Percentiles rank a stretch among this genome's conserved stretches.
phyloP scores from a whole-genome alignment of 2,329 filamentous ascomycete species.

The Cordyceps sp. region DNA sequence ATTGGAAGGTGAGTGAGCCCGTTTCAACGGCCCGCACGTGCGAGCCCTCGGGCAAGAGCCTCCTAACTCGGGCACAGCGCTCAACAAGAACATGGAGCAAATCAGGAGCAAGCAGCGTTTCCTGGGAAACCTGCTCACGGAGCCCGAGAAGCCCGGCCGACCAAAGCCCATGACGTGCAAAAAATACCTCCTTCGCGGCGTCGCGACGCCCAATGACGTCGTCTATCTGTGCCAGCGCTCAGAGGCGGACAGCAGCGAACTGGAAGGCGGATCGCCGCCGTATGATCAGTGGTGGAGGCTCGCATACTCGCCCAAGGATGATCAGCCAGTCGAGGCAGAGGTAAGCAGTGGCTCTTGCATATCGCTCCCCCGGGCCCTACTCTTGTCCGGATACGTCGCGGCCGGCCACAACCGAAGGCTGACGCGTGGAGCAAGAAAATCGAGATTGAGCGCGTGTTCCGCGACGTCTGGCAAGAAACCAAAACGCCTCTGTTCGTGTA shows the following conservation, averaged over 20 bases:
- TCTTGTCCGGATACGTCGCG: no score
- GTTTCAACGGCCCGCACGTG: not conserved
- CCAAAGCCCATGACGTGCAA: constrained; percentile 22
- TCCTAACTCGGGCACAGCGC: constrained; percentile 6
- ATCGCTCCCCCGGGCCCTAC: no score
- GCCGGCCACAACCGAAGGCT: not conserved
- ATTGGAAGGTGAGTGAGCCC: constrained; percentile 16
- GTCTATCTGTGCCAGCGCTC: constrained; percentile 32
- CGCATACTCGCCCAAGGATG: constrained; percentile 20
- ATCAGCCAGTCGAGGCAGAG: constrained; percentile 29
- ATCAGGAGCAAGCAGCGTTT: constrained; percentile 18
- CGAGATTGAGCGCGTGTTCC: constrained; percentile 25
- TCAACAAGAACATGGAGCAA: constrained; percentile 13
- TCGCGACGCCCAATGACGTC: constrained; percentile 27
- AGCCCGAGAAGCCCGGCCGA: constrained; percentile 18
- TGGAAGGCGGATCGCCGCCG: constrained; percentile 15
- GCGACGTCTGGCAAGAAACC: constrained; percentile 28
- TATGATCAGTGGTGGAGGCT: constrained; percentile 41
- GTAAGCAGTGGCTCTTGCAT: constrained; percentile 15
- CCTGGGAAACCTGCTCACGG: constrained; percentile 21
- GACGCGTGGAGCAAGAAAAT: constrained; percentile 23
- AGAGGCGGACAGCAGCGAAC: constrained; percentile 23
- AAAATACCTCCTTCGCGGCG: constrained; percentile 32
- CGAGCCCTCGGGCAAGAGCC: not conserved
- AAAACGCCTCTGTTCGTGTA: constrained; percentile 33